phyloP scores from a whole-genome alignment of 2,329 filamentous ascomycete genomes.

The Dothiorella sarmentorum region DNA sequence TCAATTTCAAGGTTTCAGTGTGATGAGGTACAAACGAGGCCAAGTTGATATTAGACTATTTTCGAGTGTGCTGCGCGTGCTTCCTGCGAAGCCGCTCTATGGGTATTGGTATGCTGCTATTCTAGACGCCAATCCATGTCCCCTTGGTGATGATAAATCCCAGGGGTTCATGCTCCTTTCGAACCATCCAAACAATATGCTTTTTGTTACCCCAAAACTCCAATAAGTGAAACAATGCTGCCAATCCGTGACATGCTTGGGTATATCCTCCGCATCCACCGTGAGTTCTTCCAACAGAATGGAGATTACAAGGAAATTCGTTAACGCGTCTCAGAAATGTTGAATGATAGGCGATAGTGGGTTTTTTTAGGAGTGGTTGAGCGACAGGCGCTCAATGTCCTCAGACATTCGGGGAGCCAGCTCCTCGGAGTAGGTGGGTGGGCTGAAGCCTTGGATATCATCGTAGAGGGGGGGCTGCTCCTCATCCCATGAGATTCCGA shows the following conservation, averaged over 20 bases:
- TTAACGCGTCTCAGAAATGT: conserved; percentile 1
- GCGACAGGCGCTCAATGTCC: conserved; percentile 18
- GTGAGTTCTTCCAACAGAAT: conserved; percentile 3
- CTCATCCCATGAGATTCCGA: conserved; percentile 96
- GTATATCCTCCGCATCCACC: conserved; percentile 20
- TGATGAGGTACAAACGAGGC: no score
- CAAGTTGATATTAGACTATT: conserved; percentile 8
- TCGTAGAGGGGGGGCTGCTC: conserved; percentile 92
- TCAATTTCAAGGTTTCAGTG: no score
- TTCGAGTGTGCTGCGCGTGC: not conserved
- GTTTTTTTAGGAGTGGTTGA: conserved; percentile 12
- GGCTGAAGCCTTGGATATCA: conserved; percentile 83
- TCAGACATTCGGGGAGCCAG: conserved; percentile 21
- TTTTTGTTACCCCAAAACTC: conserved; percentile 9
- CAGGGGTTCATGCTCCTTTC: not conserved
- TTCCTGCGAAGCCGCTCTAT: not conserved
- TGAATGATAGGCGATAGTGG: not conserved
- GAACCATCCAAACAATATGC: conserved; percentile 2
- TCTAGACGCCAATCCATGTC: not conserved
- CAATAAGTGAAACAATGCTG: not conserved
- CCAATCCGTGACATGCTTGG: conserved; percentile 17
- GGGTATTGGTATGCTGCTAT: conserved; percentile 4
- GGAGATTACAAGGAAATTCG: conserved; percentile 7
- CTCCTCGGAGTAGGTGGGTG: conserved; percentile 54
- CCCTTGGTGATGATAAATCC: not conserved